phyloP scores from a whole-genome alignment of 139 green algal species.

The Chlorella sp. region DNA sequence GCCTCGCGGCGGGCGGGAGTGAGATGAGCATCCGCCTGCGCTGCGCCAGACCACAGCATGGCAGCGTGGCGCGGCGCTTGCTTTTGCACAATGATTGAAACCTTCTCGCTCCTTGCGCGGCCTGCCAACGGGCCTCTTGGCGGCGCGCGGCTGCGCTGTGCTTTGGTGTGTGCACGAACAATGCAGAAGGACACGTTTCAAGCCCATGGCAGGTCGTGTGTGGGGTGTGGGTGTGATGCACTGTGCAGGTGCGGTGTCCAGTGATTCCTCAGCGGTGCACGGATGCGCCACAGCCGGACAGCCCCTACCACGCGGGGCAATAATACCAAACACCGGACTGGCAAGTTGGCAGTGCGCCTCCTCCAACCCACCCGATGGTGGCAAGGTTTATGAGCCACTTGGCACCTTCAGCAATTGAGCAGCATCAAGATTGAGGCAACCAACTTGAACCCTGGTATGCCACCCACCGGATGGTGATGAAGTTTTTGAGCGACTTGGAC shows the following conservation, averaged over 20 bases:
- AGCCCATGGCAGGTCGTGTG: no score
- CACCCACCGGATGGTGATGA: slow-evolving; percentile 93
- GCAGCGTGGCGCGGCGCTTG: background rate
- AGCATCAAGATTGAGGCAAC: no score
- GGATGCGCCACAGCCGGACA: no score
- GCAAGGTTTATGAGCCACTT: slow-evolving; percentile 99
- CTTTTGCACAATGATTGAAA: slow-evolving; percentile 12
- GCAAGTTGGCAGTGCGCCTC: no score
- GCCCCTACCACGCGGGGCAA: no score
- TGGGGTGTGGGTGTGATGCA: no score
- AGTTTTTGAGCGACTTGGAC: slow-evolving; percentile 99
- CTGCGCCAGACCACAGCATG: no score
- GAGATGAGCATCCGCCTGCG: background rate
- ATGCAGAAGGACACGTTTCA: no score
- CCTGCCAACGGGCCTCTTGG: slow-evolving; percentile 32
- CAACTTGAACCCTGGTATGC: no score
- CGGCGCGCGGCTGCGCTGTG: slow-evolving; percentile 38
- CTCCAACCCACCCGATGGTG: slow-evolving; percentile 84
- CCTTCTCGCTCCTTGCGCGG: slow-evolving; percentile 30
- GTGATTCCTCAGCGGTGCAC: no score
- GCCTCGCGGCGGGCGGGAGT: background rate
- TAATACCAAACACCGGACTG: no score
- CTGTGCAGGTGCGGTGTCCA: background rate
- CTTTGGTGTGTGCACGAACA: background rate
- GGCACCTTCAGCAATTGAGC: background rate